Conservation (phyloP, 1,284 basidiomycete species). For the Golubevia sp. region DNA sequence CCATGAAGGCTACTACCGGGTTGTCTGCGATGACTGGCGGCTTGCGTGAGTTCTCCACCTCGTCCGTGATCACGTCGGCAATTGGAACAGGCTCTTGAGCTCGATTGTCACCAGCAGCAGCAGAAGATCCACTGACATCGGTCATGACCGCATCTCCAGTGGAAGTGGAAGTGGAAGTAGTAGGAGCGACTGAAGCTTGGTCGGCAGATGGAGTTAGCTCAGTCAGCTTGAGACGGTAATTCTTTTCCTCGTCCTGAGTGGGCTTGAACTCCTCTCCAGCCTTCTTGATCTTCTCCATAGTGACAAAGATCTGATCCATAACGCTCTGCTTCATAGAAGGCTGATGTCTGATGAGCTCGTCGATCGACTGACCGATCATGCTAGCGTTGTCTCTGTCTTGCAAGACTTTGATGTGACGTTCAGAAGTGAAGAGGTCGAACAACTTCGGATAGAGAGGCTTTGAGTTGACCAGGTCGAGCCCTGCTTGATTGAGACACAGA, state of each 20-base stretch:
- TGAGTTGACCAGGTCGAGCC: conserved; percentile 76
- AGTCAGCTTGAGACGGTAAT: conserved; percentile 69
- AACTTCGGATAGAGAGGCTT: conserved; percentile 81
- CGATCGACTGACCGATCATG: conserved; percentile 83
- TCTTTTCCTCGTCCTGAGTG: conserved; percentile 69
- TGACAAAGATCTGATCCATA: conserved; percentile 74
- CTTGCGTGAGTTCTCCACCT: conserved; percentile 25
- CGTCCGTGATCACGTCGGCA: background rate
- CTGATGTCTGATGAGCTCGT: conserved; percentile 96
- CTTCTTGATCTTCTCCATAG: conserved; percentile 75
- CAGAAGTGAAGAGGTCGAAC: conserved; percentile 83
- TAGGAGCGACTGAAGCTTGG: too few relatives aligned
- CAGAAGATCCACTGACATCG: background rate
- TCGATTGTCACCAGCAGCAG: conserved; percentile 66
- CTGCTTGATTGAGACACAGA: conserved; percentile 87
- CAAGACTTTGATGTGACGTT: conserved; percentile 81
- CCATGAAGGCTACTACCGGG: conserved; percentile 40
- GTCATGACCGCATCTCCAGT: too few relatives aligned
- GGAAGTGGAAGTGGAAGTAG: too few relatives aligned
- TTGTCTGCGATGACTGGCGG: conserved; percentile 41
- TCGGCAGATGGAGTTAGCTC: conserved; percentile 22
- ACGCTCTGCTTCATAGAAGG: conserved; percentile 81
- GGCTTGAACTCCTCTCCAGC: conserved; percentile 69
- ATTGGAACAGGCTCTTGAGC: conserved; percentile 38
- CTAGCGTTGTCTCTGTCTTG: conserved; percentile 91